phyloP scores from a whole-genome alignment of 1,139 yeast species.

The Blastobotrys arbuscula region DNA sequence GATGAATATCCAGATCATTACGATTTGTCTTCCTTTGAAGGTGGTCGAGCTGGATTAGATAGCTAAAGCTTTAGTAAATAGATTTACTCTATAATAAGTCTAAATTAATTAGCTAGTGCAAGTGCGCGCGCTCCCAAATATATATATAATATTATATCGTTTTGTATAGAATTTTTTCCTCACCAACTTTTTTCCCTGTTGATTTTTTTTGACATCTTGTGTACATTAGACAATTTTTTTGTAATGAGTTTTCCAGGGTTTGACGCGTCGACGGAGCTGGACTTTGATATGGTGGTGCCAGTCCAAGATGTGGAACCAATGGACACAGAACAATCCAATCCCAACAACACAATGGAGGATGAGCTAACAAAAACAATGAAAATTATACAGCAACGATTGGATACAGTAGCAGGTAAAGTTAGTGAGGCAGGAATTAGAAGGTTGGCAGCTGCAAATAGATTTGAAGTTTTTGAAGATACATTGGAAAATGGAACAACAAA shows the following conservation, averaged over 20 bases:
- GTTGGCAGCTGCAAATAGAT: constrained; percentile 27
- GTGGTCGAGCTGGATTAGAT: constrained; percentile 21
- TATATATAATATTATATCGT: background rate
- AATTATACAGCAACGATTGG: constrained; percentile 26
- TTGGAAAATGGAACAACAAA: constrained; percentile 22
- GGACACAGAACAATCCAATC: background rate
- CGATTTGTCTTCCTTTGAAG: constrained; percentile 28
- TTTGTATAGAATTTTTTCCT: background rate
- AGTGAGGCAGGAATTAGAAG: constrained; percentile 31
- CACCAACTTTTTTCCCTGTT: too few relatives aligned
- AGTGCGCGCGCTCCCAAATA: background rate
- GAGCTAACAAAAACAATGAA: constrained; percentile 22
- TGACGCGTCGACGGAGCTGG: constrained; percentile 8
- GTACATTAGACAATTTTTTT: background rate
- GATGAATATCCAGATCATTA: constrained; percentile 32
- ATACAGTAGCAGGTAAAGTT: constrained; percentile 31
- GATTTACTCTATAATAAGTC: background rate
- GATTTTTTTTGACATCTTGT: too few relatives aligned
- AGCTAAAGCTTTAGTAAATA: background rate
- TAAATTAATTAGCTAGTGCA: background rate
- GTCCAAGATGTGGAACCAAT: background rate
- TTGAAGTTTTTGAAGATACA: constrained; percentile 34
- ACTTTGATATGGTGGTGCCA: constrained; percentile 10
- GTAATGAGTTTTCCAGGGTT: constrained; percentile 9
- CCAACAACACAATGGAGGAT: constrained; percentile 15